Conservation (phyloP, 2,329 filamentous ascomycete species). For the Stachybotrys elegans region DNA sequence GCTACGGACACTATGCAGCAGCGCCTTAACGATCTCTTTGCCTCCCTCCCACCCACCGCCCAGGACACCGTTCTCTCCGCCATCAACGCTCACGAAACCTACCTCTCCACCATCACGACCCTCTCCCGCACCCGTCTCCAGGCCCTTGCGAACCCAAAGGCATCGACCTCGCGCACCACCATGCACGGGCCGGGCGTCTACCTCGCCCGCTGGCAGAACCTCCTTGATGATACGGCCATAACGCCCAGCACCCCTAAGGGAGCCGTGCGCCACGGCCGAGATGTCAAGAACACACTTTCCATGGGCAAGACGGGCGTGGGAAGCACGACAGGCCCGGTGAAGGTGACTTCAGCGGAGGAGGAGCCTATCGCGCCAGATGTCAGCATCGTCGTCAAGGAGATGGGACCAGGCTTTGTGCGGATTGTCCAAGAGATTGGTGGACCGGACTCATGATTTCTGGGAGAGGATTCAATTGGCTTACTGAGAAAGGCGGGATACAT, state of each 20-base stretch:
- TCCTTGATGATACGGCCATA: slow-evolving; percentile 65
- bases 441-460: slow-evolving; percentile 1
- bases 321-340: slow-evolving; percentile 22
- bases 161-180: not conserved
- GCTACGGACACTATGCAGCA: slow-evolving; percentile 29
- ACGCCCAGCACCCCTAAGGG: slow-evolving; percentile 54
- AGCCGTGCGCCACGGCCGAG: slow-evolving; percentile 45
- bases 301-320: slow-evolving; percentile 38
- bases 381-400: slow-evolving; percentile 30
- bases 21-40: slow-evolving; percentile 36
- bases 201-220: slow-evolving; percentile 64
- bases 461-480: not conserved
- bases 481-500: too few species aligned
- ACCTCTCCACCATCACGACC: slow-evolving; percentile 50
- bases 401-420: slow-evolving; percentile 33
- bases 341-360: slow-evolving; percentile 20
- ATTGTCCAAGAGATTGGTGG: slow-evolving; percentile 18
- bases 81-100: slow-evolving; percentile 55
- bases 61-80: slow-evolving; percentile 40
- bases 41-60: slow-evolving; percentile 39
- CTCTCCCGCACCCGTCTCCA: slow-evolving; percentile 53
- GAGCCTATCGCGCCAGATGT: slow-evolving; percentile 36
- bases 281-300: slow-evolving; percentile 39
- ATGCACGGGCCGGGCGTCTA: slow-evolving; percentile 66
- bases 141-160: slow-evolving; percentile 42